Conservation (phyloP, 202 grass and related monocot genomes). For the Carex arenaria region DNA sequence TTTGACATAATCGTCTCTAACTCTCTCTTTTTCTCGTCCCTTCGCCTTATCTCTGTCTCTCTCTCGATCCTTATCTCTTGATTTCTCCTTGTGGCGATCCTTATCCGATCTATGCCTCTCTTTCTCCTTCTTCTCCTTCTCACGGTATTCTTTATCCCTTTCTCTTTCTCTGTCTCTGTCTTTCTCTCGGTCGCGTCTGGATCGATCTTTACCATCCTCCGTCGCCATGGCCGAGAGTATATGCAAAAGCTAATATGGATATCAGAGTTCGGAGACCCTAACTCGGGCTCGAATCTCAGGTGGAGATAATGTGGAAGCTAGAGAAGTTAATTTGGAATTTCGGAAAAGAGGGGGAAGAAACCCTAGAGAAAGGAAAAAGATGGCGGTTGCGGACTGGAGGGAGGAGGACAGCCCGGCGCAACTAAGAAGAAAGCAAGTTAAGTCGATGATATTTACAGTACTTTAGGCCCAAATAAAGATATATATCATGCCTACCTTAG, state of each 20-base stretch:
- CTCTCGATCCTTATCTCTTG: background rate
- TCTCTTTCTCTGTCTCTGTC: conserved; percentile 7
- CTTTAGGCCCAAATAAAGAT: background rate
- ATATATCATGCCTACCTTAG: background rate
- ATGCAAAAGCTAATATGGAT: background rate
- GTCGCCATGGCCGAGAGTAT: background rate
- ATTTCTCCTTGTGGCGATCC: conserved; percentile 13
- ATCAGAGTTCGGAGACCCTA: background rate
- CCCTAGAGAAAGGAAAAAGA: conserved; percentile 6
- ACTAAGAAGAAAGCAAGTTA: background rate
- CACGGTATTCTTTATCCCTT: background rate
- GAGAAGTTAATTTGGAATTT: background rate
- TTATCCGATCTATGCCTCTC: conserved; percentile 18
- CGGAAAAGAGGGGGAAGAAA: background rate
- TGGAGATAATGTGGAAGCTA: background rate
- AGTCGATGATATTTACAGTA: background rate
- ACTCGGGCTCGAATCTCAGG: background rate
- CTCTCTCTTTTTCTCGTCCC: background rate
- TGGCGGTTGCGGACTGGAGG: background rate
- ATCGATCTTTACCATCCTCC: conserved; percentile 15
- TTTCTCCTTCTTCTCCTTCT: conserved; percentile 22
- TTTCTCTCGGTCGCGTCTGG: background rate
- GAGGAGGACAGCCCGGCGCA: background rate
- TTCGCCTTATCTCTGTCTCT: background rate
- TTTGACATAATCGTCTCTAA: background rate